These are phyloP conservation scores for Podospora conica DNA, from an alignment of 495 filamentous ascomycete genomes.

Conservation along the genomic window DNA sequence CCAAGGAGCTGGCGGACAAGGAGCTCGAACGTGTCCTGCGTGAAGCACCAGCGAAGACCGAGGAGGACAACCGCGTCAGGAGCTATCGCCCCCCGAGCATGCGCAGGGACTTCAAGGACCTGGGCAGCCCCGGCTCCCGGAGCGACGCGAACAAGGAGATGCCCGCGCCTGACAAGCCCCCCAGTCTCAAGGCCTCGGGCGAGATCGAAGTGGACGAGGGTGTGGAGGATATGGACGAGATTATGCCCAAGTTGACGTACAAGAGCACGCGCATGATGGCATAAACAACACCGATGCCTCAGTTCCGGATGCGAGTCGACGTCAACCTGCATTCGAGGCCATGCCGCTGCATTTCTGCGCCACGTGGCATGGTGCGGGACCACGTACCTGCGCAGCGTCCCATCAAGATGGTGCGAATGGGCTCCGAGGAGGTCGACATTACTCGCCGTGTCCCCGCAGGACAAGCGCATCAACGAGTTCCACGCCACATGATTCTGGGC, in stretches of 20 bases:
- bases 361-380: background rate
- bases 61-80: constrained; percentile 17
- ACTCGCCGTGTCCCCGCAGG: no score
- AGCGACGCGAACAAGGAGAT: constrained; percentile 13
- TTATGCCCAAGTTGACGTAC: constrained; percentile 7
- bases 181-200: background rate
- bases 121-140: constrained; percentile 4
- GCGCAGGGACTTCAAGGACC: constrained; percentile 16
- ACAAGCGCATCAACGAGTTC: no score
- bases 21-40: constrained; percentile 50
- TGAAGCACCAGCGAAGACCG: constrained; percentile 30
- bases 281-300: background rate
- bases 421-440: no score
- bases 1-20: constrained; percentile 51
- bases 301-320: background rate
- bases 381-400: no score
- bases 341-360: background rate
- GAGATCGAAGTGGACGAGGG: constrained; percentile 33
- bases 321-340: background rate
- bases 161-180: background rate
- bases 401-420: no score
- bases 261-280: constrained; percentile 20
- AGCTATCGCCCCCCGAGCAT: constrained; percentile 31
- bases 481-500: no score
- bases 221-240: constrained; percentile 34